Conservation (phyloP, 2,329 filamentous ascomycete genomes). For the Fusarium haematococcum region DNA sequence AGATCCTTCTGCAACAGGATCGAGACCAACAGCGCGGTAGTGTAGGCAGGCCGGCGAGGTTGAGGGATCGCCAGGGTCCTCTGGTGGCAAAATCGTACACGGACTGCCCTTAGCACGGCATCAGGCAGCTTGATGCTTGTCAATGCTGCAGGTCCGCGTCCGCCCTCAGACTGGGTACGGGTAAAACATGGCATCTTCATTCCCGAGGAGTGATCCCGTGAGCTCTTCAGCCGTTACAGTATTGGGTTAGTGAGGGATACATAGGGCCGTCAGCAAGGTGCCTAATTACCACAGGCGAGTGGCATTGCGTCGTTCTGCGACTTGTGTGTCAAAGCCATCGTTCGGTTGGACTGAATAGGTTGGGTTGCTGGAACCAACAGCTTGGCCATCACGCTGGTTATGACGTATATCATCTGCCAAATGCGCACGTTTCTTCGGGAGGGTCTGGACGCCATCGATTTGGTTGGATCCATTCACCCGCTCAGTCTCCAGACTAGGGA, state of each 20-base stretch:
- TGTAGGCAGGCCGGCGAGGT: conserved; percentile 16
- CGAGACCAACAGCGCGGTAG: conserved; percentile 34
- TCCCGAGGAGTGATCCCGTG: conserved; percentile 8
- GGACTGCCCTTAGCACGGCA: conserved; percentile 20
- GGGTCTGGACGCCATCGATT: conserved; percentile 19
- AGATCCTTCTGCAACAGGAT: conserved; percentile 33
- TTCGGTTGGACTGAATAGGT: conserved; percentile 2
- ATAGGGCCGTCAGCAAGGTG: background rate
- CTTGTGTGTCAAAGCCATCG: background rate
- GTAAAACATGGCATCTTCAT: conserved; percentile 12
- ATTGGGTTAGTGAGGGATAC: background rate
- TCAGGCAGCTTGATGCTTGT: conserved; percentile 42
- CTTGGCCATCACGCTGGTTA: conserved; percentile 8
- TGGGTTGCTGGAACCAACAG: conserved; percentile 14
- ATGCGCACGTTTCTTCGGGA: conserved; percentile 22
- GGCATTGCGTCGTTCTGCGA: background rate
- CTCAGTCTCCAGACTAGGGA: conserved; percentile 41
- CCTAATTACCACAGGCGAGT: background rate
- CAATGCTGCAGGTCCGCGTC: conserved; percentile 41
- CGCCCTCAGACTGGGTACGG: conserved; percentile 2
- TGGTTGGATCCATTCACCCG: conserved; percentile 41
- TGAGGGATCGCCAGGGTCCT: conserved; percentile 44
- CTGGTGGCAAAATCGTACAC: conserved; percentile 28
- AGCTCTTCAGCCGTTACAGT: background rate
- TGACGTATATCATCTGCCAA: conserved; percentile 30